These are phyloP conservation scores for Fusarium cicatricum DNA, from an alignment of 2,329 filamentous ascomycete genomes.

Conservation along the genomic window DNA sequence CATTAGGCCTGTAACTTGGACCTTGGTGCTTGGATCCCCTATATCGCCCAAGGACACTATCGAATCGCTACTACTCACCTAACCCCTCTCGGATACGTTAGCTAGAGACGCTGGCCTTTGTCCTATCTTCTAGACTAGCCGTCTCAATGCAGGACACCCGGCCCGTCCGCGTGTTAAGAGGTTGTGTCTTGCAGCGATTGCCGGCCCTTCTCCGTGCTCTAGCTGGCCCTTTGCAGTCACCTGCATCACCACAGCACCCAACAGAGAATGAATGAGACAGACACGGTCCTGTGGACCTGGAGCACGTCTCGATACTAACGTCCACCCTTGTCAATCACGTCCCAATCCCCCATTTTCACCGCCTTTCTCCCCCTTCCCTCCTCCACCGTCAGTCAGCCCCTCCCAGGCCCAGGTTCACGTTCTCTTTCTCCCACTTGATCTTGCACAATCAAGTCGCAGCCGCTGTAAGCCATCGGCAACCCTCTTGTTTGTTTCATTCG, in stretches of 20 bases:
- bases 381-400: constrained; percentile 28
- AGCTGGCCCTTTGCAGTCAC: constrained; percentile 23
- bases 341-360: constrained; percentile 39
- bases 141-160: constrained; percentile 37
- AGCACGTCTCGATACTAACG: constrained; percentile 26
- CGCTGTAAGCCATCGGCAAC: constrained; percentile 28
- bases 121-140: constrained; percentile 37
- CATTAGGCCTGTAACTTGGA: constrained; percentile 25
- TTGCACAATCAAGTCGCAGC: constrained; percentile 29
- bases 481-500: constrained; percentile 19
- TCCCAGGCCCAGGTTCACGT: constrained; percentile 29
- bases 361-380: constrained; percentile 37
- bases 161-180: constrained; percentile 37
- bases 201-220: constrained; percentile 12
- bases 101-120: constrained; percentile 32
- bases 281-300: constrained; percentile 15
- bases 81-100: constrained; percentile 27
- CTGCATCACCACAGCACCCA: constrained; percentile 29
- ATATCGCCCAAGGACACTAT: constrained; percentile 35
- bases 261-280: constrained; percentile 24
- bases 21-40: constrained; percentile 33
- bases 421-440: constrained; percentile 32
- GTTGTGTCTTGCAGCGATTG: constrained; percentile 38
- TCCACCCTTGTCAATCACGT: constrained; percentile 10
- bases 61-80: constrained; percentile 20